Evolutionary conservation across 208 protist species (phyloP), one percentile per base, ranked within the genome.

Genomic region (Trypanosoma melophagium): DNA sequence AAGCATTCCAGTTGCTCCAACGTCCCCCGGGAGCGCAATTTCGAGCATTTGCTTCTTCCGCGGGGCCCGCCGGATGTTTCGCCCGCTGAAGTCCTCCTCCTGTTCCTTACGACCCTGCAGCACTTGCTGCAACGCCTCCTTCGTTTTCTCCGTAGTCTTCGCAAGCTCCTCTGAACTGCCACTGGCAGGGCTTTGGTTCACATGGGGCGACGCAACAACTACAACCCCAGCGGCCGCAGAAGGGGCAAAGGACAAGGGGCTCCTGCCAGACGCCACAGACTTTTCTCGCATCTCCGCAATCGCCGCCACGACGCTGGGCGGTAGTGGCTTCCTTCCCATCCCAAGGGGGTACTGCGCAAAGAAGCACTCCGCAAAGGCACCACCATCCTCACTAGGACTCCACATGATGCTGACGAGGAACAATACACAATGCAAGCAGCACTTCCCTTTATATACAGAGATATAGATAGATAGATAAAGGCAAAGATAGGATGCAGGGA

Each of bases 291-390:
- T n/a, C n/a, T n/a, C 21, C 4, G 65, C 59, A 54, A 56, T 1
- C 4, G 38, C 49, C 7, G 19, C 2, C 28, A 25, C 25, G 3
- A 60, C 51, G 35, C 65, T 35, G 0, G 57, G 71, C 49, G 76
- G 66, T 5, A 49, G 22, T 58, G 56, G 40, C 25, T 31, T 60
- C 58, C 49, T 63, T 13, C 87, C 87, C 64, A 93, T 73, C 3
- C 80, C 81, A 17, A 74, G 55, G 0, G 87, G 87, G 63, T 83
- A 93, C 60, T 93, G 87, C 2, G 80, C 79, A 55, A 76, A 90
- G 12, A 69, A 76, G 44, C 66, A 80, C 59, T 90, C 81, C 2
- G 87, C 74, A 60, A 87, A 93, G 38, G 87, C 82, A 1, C 87
- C 87, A 45, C 87, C 87, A 55, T 87, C 84, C 49, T 79, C 59